A percentile compares a stretch with the other conserved stretches of the same genome.
phyloP scores from a whole-genome alignment of 371 early-diverging fungal genomes.

The Conidiobolus incongruus region DNA sequence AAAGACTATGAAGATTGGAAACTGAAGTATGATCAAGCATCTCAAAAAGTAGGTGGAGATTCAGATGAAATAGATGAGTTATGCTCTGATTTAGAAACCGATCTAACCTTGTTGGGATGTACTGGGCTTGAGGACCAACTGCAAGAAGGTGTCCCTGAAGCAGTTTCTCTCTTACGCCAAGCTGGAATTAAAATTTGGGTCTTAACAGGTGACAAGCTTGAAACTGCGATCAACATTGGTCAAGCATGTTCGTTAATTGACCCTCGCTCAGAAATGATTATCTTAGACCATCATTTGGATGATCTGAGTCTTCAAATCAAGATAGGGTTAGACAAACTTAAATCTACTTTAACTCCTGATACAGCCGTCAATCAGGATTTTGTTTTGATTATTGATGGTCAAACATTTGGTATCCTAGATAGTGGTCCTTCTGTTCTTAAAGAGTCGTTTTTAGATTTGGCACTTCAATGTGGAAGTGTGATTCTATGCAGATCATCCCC shows the following conservation, averaged over 20 bases:
- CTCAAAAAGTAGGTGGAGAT: slow-evolving; percentile 50
- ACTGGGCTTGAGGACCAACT: slow-evolving; percentile 97
- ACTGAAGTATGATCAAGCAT: slow-evolving; percentile 36
- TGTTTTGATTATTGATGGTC: slow-evolving; percentile 81
- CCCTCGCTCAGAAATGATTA: too few relatives aligned
- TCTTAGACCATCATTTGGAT: slow-evolving; percentile 47
- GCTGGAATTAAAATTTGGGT: slow-evolving; percentile 98
- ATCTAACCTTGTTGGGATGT: slow-evolving; percentile 68
- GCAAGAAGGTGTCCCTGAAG: slow-evolving; percentile 88
- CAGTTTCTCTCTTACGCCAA: slow-evolving; percentile 56
- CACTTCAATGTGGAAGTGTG: slow-evolving; percentile 65
- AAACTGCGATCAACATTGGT: slow-evolving; percentile 97
- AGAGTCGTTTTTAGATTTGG: slow-evolving; percentile 40
- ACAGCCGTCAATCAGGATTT: too few relatives aligned
- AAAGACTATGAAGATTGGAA: slow-evolving; percentile 45
- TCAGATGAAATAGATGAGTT: slow-evolving; percentile 41
- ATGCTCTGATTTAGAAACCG: slow-evolving; percentile 53
- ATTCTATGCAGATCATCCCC: slow-evolving; percentile 91
- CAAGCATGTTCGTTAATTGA: too few relatives aligned
- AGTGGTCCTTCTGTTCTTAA: slow-evolving; percentile 24
- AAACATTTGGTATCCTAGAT: slow-evolving; percentile 58
- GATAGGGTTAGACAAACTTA: too few relatives aligned
- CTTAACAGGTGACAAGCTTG: slow-evolving; percentile 98
- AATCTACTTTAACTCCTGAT: too few relatives aligned
- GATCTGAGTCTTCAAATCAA: too few relatives aligned